Evolutionary conservation across 2,329 filamentous ascomycete species (phyloP).

Genomic region (Fusarium tuaranense): DNA sequence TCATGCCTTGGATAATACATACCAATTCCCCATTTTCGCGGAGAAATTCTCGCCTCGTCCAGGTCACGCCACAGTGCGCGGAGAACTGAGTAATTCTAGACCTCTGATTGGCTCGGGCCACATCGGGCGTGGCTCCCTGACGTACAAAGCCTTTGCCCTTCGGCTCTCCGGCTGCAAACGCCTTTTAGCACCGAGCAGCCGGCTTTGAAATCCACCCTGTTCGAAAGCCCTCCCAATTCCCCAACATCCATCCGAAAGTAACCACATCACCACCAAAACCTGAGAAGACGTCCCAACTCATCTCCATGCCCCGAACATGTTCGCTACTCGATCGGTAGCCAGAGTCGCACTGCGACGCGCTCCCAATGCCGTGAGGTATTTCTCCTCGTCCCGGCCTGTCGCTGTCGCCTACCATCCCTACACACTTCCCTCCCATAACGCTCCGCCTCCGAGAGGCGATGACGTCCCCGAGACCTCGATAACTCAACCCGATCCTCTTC

Average conservation of each 20-base stretch:
- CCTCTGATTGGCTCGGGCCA: slow-evolving; percentile 53
- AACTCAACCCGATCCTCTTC: slow-evolving; percentile 57
- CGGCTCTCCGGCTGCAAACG: slow-evolving; percentile 45
- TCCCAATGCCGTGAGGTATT: slow-evolving; percentile 56
- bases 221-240: not conserved
- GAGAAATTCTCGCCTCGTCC: not conserved
- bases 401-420: slow-evolving; percentile 64
- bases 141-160: slow-evolving; percentile 36
- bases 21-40: not conserved
- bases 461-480: slow-evolving; percentile 61
- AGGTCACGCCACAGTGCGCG: slow-evolving; percentile 27
- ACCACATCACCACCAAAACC: slow-evolving; percentile 9
- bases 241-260: slow-evolving; percentile 17
- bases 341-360: slow-evolving; percentile 55
- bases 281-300: not conserved
- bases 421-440: slow-evolving; percentile 57
- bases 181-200: slow-evolving; percentile 46
- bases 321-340: slow-evolving; percentile 54
- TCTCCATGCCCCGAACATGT: slow-evolving; percentile 55
- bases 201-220: slow-evolving; percentile 41
- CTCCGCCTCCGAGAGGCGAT: slow-evolving; percentile 56
- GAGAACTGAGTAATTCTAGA: slow-evolving; percentile 47
- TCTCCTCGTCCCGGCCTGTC: slow-evolving; percentile 51
- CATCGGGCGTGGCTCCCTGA: slow-evolving; percentile 46
- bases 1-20: not conserved